Evolutionary conservation across 345 rosid species (phyloP).

Genomic region (Camelina hispida): DNA sequence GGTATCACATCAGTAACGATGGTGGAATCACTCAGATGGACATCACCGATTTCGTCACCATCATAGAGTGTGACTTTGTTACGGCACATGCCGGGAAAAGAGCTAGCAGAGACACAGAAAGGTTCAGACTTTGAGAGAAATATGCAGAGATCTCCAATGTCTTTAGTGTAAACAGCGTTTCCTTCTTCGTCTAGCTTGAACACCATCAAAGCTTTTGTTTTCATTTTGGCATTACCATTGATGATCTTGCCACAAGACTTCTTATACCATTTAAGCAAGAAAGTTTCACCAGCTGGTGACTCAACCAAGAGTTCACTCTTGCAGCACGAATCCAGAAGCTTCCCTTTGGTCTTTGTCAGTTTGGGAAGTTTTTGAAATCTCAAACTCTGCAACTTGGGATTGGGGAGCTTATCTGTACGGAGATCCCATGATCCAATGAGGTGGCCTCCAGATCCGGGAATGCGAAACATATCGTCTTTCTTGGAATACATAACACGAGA

Average conservation of each 20-base stretch:
- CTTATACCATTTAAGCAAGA: too few relatives aligned
- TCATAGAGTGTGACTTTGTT: too few relatives aligned
- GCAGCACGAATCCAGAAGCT: too few relatives aligned
- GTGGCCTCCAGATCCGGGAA: neutral
- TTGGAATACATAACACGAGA: neutral
- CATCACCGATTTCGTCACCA: neutral
- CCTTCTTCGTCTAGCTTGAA: neutral
- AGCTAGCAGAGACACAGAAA: neutral
- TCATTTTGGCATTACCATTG: too few relatives aligned
- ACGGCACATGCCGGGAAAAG: neutral
- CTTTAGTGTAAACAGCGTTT: neutral
- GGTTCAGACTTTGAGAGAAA: neutral
- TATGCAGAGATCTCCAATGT: neutral
- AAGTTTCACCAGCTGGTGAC: too few relatives aligned
- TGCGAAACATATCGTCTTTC: neutral
- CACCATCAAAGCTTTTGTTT: neutral
- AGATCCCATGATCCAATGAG: too few relatives aligned
- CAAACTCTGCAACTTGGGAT: too few relatives aligned
- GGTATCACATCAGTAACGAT: neutral
- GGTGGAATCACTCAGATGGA: neutral
- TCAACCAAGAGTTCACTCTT: too few relatives aligned
- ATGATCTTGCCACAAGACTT: too few relatives aligned
- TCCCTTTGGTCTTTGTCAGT: too few relatives aligned
- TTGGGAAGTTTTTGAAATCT: too few relatives aligned
- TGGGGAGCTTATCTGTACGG: too few relatives aligned